Conservation (phyloP, 768 basidiomycete genomes). For the Ephemerocybe angulata region DNA sequence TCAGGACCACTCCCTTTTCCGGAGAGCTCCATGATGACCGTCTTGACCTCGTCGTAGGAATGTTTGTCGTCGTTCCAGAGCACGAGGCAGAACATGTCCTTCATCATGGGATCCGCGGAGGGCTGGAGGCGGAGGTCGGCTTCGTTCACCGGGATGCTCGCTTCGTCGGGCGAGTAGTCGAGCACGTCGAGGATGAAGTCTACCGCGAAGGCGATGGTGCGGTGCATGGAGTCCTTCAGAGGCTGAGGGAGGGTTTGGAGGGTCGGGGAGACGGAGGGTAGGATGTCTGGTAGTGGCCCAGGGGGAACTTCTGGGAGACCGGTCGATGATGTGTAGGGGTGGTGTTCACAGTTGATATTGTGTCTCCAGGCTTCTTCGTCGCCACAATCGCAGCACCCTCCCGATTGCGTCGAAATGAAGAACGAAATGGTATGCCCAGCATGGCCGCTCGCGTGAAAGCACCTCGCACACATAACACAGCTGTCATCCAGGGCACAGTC, state of each 20-base stretch:
- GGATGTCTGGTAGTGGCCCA: conserved; percentile 43
- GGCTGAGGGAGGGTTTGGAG: conserved; percentile 58
- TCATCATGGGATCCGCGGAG: conserved; percentile 73
- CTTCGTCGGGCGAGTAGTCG: conserved; percentile 78
- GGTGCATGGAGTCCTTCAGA: conserved; percentile 68
- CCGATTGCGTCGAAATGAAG: conserved; percentile 87
- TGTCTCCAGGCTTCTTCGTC: conserved; percentile 84
- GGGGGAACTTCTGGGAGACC: conserved; percentile 40
- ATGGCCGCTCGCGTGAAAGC: conserved; percentile 89
- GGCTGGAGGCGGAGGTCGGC: conserved; percentile 70
- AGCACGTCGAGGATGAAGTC: conserved; percentile 84
- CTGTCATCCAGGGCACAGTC: conserved; percentile 90
- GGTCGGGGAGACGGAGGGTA: conserved; percentile 58
- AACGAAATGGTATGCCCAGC: conserved; percentile 87
- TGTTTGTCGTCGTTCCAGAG: conserved; percentile 99
- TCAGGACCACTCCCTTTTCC: conserved; percentile 30
- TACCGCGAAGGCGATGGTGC: conserved; percentile 71
- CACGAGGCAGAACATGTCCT: conserved; percentile 76
- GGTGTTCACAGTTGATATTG: conserved; percentile 66
- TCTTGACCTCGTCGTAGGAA: conserved; percentile 83
- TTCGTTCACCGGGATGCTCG: conserved; percentile 60
- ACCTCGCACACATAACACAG: conserved; percentile 85
- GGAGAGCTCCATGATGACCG: conserved; percentile 59
- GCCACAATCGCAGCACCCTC: conserved; percentile 94
- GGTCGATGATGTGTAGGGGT: conserved; percentile 47